Base-by-base conservation (phyloP, 1,284 basidiomycete species). In the Cutaneotrichosporon spelunceum region DNA sequence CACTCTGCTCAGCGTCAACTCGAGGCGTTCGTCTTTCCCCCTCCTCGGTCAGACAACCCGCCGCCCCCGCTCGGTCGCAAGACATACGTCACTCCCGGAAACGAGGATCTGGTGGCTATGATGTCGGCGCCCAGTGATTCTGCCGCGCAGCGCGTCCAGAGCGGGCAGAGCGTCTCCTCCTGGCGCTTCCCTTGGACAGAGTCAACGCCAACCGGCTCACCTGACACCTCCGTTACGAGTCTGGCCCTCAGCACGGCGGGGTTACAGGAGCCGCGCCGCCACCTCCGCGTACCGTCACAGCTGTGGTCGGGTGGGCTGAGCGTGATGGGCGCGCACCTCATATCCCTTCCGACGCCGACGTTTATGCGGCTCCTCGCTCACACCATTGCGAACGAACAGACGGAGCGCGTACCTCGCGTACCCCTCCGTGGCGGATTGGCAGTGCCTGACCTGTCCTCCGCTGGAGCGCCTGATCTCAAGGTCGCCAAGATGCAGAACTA, bases 401-500 rank as follows among this genome's bases (percentile, higher is more conserved):
- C 24, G 7, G 52, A 48, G 23, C 34, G 36, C 52, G 49, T 48
- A 2, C 75, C 77, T 0, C 67, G 79, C 26, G 44, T 80, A 2
- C 75, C 75, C 0, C 57, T 80, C 0, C 63, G 69, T 3, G 79
- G 79, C 11, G 79, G 79, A 21, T 57, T 74, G 29, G 78, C 78
- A n/a, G 70, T 77, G 34, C 69, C 77, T 26, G 72, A 80, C 54
- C 61, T 79, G 29, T 68, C 76, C 56, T 73, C 73, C 0, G 69
- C 71, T 36, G 73, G 77, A 42, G 74, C 77, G 11, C 73, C 79
- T 2, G 73, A 77, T 45, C 65, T 75, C 53, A 76, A 72, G 39
- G 70, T 71, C 16, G 65, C 70, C 60, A 75, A 80, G 68, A 71
- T 80, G 69, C 87, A 91, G 70, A 83, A 83, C 11, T 85, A 84